phyloP scores from a whole-genome alignment of 371 early-diverging fungal genomes.

The Mortierella sp. region DNA sequence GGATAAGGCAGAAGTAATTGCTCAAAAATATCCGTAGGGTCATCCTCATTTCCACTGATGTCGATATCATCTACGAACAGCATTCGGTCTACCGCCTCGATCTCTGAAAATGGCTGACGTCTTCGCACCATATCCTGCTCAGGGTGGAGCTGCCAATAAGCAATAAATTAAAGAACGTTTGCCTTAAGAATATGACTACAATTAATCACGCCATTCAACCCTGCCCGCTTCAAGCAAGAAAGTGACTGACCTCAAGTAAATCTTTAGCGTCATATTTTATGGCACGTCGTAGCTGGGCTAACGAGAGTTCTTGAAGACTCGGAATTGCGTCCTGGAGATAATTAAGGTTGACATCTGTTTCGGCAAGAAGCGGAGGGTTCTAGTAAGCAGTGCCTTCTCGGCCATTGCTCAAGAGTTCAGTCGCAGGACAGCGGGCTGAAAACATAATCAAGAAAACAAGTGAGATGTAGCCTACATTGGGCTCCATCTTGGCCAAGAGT shows the following conservation, averaged over 20 bases:
- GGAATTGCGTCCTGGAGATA: constrained; percentile 29
- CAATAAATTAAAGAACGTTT: background rate
- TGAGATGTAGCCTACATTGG: constrained; percentile 19
- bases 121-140: constrained; percentile 40
- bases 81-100: constrained; percentile 47
- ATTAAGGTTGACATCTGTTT: constrained; percentile 28
- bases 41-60: constrained; percentile 37
- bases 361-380: background rate
- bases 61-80: constrained; percentile 52
- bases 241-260: constrained; percentile 34
- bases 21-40: constrained; percentile 34
- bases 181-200: background rate
- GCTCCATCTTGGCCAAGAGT: constrained; percentile 25
- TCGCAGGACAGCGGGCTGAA: constrained; percentile 2
- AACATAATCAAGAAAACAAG: background rate
- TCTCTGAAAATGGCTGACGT: constrained; percentile 24
- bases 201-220: background rate
- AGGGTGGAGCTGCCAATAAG: constrained; percentile 30
- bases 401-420: constrained; percentile 2
- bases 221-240: too few species aligned
- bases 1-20: constrained; percentile 37
- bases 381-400: constrained; percentile 2
- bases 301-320: constrained; percentile 17
- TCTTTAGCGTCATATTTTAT: constrained; percentile 50
- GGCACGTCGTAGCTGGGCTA: constrained; percentile 38